phyloP scores from a whole-genome alignment of 2,329 filamentous ascomycete genomes.

The Dothiorella sarmentorum region DNA sequence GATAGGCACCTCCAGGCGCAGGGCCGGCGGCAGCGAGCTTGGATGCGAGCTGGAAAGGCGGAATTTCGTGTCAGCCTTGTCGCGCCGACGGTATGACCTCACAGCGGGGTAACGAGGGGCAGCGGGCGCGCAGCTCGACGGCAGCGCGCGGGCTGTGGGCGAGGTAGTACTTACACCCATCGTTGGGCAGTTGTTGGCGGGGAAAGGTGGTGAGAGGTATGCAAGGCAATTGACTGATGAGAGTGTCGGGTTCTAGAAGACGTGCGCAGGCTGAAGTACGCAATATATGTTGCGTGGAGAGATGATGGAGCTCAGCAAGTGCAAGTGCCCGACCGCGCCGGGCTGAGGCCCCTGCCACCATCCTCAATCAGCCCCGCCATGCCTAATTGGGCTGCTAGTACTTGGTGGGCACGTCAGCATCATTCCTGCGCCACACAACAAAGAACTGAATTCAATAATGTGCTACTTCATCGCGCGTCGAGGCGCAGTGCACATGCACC shows the following conservation, averaged over 20 bases:
- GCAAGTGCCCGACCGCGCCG: slow-evolving; percentile 3
- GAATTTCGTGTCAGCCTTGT: slow-evolving; percentile 28
- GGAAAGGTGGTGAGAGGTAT: not conserved
- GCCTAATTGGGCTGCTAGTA: not conserved
- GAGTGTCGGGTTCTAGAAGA: not conserved
- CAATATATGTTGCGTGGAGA: slow-evolving; percentile 14
- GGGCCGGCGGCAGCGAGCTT: slow-evolving; percentile 46
- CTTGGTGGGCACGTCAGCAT: not conserved
- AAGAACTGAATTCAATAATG: no score
- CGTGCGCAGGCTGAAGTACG: not conserved
- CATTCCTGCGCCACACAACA: slow-evolving; percentile 4
- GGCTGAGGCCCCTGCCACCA: not conserved
- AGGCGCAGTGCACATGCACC: not conserved
- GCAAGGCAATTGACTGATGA: not conserved
- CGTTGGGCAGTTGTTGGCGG: not conserved
- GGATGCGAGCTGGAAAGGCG: slow-evolving; percentile 39
- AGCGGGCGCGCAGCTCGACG: slow-evolving; percentile 2
- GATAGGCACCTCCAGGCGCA: slow-evolving; percentile 19
- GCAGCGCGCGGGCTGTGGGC: not conserved
- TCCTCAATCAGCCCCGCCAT: not conserved
- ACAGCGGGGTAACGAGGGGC: slow-evolving; percentile 21
- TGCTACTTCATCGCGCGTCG: not conserved
- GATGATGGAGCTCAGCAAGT: not conserved
- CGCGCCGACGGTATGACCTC: slow-evolving; percentile 6
- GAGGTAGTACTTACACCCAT: slow-evolving; percentile 16